A percentile compares a stretch with the other conserved stretches of the same genome.
These are phyloP conservation scores for Crepidotus variabilis DNA, from an alignment of 768 basidiomycete species.

Conservation along the genomic window DNA sequence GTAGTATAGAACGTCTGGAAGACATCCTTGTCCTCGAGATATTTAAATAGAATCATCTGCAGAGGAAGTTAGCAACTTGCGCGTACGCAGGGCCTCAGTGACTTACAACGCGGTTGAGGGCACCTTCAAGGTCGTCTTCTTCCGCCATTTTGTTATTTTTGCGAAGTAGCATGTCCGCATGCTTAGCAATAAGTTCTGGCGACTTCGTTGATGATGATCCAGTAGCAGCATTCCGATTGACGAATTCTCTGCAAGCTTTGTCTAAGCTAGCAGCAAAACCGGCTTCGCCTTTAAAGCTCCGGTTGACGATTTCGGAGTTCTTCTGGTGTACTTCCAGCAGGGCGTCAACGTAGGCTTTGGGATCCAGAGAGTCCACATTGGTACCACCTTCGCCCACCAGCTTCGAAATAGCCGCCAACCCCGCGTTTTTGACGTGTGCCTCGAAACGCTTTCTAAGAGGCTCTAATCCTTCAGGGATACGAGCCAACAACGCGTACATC, in stretches of 20 bases:
- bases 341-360: conserved; percentile 95
- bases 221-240: conserved; percentile 92
- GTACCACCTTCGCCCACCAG: conserved; percentile 61
- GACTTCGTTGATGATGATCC: conserved; percentile 87
- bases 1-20: conserved; percentile 99
- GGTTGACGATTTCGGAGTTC: conserved; percentile 87
- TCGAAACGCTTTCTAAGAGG: conserved; percentile 94
- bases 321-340: conserved; percentile 90
- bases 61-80: conserved; percentile 20
- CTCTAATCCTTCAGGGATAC: conserved; percentile 90
- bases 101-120: conserved; percentile 86
- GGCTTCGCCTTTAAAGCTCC: conserved; percentile 92
- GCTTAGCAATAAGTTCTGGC: conserved; percentile 92
- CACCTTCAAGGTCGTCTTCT: conserved; percentile 89
- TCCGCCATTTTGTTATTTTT: conserved; percentile 99
- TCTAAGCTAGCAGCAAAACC: conserved; percentile 95
- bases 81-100: conserved; percentile 24
- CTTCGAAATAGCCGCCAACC: conserved; percentile 80
- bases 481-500: conserved; percentile 93
- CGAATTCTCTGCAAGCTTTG: conserved; percentile 95
- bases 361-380: conserved; percentile 73
- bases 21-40: conserved; percentile 98
- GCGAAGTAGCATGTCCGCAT: conserved; percentile 85
- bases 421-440: conserved; percentile 91
- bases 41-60: conserved; percentile 98